These are phyloP conservation scores for Colletotrichum sp. DNA, from an alignment of 2,329 filamentous ascomycete genomes.

Conservation along the genomic window DNA sequence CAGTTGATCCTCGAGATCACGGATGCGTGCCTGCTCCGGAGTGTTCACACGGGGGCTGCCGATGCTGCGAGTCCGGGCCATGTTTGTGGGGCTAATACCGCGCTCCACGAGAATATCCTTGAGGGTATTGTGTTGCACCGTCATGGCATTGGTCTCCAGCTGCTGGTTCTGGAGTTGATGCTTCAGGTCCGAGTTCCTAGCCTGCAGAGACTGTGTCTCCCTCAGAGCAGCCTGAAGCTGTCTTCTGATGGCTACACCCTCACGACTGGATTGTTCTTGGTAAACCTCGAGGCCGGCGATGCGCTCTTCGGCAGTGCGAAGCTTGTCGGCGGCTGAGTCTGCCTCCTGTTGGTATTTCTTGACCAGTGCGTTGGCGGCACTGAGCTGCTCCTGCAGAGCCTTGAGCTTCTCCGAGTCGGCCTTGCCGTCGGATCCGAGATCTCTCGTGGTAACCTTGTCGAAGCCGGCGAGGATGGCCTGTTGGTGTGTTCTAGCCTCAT, in stretches of 20 bases:
- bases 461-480: conserved; percentile 83
- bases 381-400: conserved; percentile 81
- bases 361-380: conserved; percentile 78
- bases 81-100: conserved; percentile 79
- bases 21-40: conserved; percentile 79
- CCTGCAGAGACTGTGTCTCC: conserved; percentile 82
- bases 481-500: conserved; percentile 86
- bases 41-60: conserved; percentile 78
- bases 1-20: conserved; percentile 89
- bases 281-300: conserved; percentile 97
- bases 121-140: conserved; percentile 89
- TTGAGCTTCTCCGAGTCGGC: conserved; percentile 69
- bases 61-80: conserved; percentile 73
- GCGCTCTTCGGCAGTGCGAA: conserved; percentile 91
- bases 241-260: conserved; percentile 86
- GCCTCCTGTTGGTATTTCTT: conserved; percentile 90
- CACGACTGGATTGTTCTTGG: conserved; percentile 94
- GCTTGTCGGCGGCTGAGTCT: conserved; percentile 83
- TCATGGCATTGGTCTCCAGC: conserved; percentile 91
- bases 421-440: conserved; percentile 51
- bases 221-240: conserved; percentile 86
- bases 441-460: conserved; percentile 70
- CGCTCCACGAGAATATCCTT: conserved; percentile 92
- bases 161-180: conserved; percentile 85
- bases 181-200: conserved; percentile 81